phyloP scores from a whole-genome alignment of 805 yeast genomes.

The Pichia scutulata region DNA sequence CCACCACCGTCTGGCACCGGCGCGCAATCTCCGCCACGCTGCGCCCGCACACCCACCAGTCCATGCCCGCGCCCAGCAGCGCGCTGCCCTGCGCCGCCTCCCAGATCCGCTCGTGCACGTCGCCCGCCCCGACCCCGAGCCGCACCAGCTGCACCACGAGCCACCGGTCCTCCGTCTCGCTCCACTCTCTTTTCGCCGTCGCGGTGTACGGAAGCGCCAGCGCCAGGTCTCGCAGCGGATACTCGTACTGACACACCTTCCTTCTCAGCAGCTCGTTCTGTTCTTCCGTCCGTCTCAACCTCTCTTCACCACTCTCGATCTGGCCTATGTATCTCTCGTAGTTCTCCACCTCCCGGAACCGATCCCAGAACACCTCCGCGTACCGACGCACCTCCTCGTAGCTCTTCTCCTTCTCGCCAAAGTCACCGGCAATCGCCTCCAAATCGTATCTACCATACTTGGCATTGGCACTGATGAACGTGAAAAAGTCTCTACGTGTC shows the following conservation, averaged over 20 bases:
- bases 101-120: constrained; percentile 65
- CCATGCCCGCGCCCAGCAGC: constrained; percentile 33
- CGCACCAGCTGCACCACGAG: constrained; percentile 70
- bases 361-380: constrained; percentile 73
- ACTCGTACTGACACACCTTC: constrained; percentile 57
- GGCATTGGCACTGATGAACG: constrained; percentile 64
- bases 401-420: constrained; percentile 78
- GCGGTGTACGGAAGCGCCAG: constrained; percentile 58
- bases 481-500: constrained; percentile 82
- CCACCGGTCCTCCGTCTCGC: constrained; percentile 88
- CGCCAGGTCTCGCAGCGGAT: constrained; percentile 70
- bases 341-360: constrained; percentile 76
- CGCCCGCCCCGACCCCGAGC: constrained; percentile 72
- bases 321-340: constrained; percentile 74
- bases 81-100: background rate
- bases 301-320: constrained; percentile 87
- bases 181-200: constrained; percentile 57
- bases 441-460: constrained; percentile 77
- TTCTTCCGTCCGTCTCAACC: constrained; percentile 48
- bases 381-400: constrained; percentile 73
- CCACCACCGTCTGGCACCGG: constrained; percentile 71
- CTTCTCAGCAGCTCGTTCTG: constrained; percentile 77
- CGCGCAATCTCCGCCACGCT: constrained; percentile 71
- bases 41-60: constrained; percentile 79
- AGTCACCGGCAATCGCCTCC: constrained; percentile 63